Evolutionary conservation across 2,329 filamentous ascomycete genomes (phyloP).

Genomic region (Boeremia lycopersici): DNA sequence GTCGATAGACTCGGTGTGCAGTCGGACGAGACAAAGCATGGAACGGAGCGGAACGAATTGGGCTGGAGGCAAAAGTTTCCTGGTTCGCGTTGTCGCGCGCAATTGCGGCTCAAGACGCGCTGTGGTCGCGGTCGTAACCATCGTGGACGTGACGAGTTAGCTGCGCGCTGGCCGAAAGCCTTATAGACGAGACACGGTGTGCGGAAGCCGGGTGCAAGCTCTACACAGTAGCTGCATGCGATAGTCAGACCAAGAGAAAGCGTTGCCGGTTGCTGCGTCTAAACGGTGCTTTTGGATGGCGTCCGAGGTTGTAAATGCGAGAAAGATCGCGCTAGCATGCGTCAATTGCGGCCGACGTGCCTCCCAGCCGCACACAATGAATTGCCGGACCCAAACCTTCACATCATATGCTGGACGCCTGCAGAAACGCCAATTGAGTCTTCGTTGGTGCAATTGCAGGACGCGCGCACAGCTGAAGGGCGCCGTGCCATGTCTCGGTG

Average conservation of each 20-base stretch:
- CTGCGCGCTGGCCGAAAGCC: constrained; percentile 13
- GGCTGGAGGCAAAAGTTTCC: constrained; percentile 29
- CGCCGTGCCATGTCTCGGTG: constrained; percentile 11
- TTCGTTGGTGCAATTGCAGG: constrained; percentile 19
- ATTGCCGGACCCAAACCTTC: constrained; percentile 29
- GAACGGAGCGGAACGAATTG: constrained; percentile 36
- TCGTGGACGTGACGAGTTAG: constrained; percentile 28
- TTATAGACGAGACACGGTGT: constrained; percentile 23
- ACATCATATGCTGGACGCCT: constrained; percentile 21
- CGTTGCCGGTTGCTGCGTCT: constrained; percentile 31
- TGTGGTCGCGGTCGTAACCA: constrained; percentile 41
- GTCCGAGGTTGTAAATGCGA: constrained; percentile 19
- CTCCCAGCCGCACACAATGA: constrained; percentile 34
- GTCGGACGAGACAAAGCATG: constrained; percentile 27
- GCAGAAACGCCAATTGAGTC: constrained; percentile 30
- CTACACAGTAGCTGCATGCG: constrained; percentile 34
- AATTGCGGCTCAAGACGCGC: constrained; percentile 39
- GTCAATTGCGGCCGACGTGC: constrained; percentile 29
- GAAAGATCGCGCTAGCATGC: constrained; percentile 33
- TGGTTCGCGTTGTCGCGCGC: constrained; percentile 38
- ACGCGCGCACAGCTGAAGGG: constrained; percentile 19
- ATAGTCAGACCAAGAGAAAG: constrained; percentile 29
- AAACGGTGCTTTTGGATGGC: constrained; percentile 30
- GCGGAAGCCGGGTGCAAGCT: constrained; percentile 34
- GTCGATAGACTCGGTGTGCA: constrained; percentile 25